A percentile compares a stretch with the other conserved stretches of the same genome.
Conservation (phyloP, 1,139 yeast genomes). For the Pichia inconspicua region DNA sequence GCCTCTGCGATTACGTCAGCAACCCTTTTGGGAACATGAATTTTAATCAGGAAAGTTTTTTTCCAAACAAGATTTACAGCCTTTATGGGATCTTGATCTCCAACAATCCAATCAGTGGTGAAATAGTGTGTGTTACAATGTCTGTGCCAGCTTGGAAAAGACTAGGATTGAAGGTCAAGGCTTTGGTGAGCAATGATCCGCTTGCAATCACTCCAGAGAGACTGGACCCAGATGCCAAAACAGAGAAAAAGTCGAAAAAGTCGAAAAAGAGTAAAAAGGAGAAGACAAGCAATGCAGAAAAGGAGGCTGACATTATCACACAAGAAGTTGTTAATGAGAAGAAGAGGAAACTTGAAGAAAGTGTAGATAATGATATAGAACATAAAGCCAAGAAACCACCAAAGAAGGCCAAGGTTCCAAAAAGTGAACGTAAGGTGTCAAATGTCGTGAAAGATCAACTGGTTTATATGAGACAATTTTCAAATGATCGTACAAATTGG, state of each 20-base stretch:
- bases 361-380: conserved; percentile 30
- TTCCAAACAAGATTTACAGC: background rate
- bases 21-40: background rate
- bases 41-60: background rate
- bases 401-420: conserved; percentile 70
- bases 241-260: conserved; percentile 20
- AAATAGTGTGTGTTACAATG: conserved; percentile 3
- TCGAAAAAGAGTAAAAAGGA: conserved; percentile 31
- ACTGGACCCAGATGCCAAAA: conserved; percentile 2
- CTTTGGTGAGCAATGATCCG: conserved; percentile 35
- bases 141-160: conserved; percentile 88
- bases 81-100: background rate
- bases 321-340: conserved; percentile 29
- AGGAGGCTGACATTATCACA: conserved; percentile 27
- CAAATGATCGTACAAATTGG: conserved; percentile 60
- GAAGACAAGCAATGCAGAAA: conserved; percentile 34
- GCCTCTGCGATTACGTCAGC: no score
- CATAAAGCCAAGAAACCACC: conserved; percentile 45
- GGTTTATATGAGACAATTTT: conserved; percentile 61
- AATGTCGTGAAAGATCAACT: conserved; percentile 75
- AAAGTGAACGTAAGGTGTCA: conserved; percentile 63
- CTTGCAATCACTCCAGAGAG: conserved; percentile 28
- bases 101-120: no score
- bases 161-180: conserved; percentile 60
- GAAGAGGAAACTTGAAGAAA: conserved; percentile 34